Evolutionary conservation across 129 eudicot species (phyloP).

Genomic region (Ambrosia trifida): DNA sequence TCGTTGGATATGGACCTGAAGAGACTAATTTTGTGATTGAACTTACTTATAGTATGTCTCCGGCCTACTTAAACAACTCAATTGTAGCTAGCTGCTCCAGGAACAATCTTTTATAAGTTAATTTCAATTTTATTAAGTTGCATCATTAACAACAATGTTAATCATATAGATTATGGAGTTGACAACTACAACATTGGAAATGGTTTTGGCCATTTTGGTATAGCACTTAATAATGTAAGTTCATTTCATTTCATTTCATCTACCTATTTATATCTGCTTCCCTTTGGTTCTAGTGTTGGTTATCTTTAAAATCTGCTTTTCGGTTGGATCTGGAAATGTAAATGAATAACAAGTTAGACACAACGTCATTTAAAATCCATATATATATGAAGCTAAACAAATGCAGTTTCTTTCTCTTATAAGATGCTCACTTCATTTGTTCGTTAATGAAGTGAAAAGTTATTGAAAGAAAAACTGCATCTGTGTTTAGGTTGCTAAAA

Average conservation of each 20-base stretch:
- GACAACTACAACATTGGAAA: constrained; percentile 74
- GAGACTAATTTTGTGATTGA: constrained; percentile 76
- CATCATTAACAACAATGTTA: not conserved
- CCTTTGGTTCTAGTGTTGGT: not conserved
- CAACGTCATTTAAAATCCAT: not conserved
- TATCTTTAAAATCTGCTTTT: not conserved
- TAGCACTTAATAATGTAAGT: constrained; percentile 83
- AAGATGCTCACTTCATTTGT: not conserved
- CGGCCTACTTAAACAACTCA: constrained; percentile 5
- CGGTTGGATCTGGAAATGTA: not conserved
- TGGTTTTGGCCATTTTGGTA: constrained; percentile 83
- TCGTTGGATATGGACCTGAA: constrained; percentile 92
- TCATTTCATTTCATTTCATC: not conserved
- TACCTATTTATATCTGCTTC: not conserved
- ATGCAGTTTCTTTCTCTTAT: not conserved
- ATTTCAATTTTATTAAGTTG: constrained; percentile 15
- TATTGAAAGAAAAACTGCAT: not conserved
- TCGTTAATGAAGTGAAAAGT: not conserved
- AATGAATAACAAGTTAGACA: not conserved
- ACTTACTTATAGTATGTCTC: constrained; percentile 75
- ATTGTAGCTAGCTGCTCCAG: not conserved
- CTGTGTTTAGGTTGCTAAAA: constrained; percentile 53
- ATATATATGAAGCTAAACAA: not conserved
- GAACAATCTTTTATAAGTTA: not conserved
- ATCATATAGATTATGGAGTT: constrained; percentile 73